Evolutionary conservation across 2,329 filamentous ascomycete species (phyloP).

Genomic region (Apiospora aurea): DNA sequence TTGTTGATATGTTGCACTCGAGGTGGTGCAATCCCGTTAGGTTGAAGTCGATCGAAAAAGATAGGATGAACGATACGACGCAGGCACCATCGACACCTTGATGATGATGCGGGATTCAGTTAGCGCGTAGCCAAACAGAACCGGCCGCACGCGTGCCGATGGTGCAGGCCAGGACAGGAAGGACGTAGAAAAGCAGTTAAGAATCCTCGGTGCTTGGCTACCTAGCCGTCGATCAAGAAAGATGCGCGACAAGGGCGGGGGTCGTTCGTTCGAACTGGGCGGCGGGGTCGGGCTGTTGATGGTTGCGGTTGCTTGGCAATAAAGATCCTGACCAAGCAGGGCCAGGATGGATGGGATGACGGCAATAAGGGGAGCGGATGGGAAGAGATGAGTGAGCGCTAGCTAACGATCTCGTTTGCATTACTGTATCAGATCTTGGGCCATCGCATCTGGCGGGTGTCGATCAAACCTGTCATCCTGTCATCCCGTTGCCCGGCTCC

Average conservation of each 20-base stretch:
- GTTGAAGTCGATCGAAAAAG: background rate
- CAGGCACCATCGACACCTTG: background rate
- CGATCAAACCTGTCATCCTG: constrained; percentile 19
- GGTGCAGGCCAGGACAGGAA: background rate
- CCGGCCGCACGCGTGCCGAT: background rate
- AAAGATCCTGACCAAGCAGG: constrained; percentile 9
- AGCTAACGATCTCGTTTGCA: constrained; percentile 4
- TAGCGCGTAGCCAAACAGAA: background rate
- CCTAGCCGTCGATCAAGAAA: constrained; percentile 26
- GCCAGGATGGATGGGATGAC: constrained; percentile 6
- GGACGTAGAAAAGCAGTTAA: background rate
- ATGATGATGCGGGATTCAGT: background rate
- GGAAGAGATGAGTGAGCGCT: constrained; percentile 11
- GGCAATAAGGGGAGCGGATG: background rate
- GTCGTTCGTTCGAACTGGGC: constrained; percentile 5
- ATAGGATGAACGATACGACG: constrained; percentile 15
- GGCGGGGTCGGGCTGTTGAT: constrained; percentile 2
- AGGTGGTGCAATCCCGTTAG: constrained; percentile 6
- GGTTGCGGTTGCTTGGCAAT: constrained; percentile 2
- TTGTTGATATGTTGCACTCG: background rate
- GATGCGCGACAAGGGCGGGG: constrained; percentile 26
- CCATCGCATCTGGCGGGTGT: constrained; percentile 16
- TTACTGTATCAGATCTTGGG: constrained; percentile 16
- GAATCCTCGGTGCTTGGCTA: constrained; percentile 1
- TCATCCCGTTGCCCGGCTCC: background rate